Evolutionary conservation across 116 monocot genomes (phyloP), one percentile per base, ranked within the genome.

Genomic region (Phalaenopsis hybrid): DNA sequence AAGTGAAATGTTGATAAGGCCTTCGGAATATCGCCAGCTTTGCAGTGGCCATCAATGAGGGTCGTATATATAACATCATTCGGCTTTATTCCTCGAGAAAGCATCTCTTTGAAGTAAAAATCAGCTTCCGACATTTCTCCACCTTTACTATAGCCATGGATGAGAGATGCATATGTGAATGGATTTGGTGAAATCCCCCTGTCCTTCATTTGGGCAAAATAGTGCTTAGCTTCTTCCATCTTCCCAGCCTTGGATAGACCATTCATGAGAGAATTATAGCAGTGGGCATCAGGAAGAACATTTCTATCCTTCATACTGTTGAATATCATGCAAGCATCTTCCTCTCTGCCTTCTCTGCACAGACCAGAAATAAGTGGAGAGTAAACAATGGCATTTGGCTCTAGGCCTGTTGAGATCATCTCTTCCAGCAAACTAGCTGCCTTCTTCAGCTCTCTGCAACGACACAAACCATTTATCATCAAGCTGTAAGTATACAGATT

Each of bases 261-360:
- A 57, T 69, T 84, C 50, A 96, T 89, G 31, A 96, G 92, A 80
- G 86, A 83, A 88, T 92, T 96, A 78, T 91, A 96, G 79, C 88
- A 94, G 79, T 87, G 86, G n/a, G 81, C 82, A 88, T 92, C 96
- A 12, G 91, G 89, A n/a, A 46, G 18, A 41, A 94, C 69, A 74
- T 88, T 88, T 78, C 76, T 75, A 34, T 79, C 78, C 45, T 49
- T 43, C 92, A 96, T 94, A 55, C n/a, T 85, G 34, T 92, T 84
- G 6, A 94, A 85, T 75, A 79, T 67, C 48, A 83, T 25, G 78
- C 82, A 87, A n/a, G 94, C 94, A 84, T 89, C 89, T 58, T 76
- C 72, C 63, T 85, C 75, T 49, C 76, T 88, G 33, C 87, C 89
- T 87, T 94, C 92, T 70, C 81, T 85, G 43, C 87, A 88, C 28